Conservation (phyloP, 2,329 filamentous ascomycete species). For the Sclerotinia borealis region DNA sequence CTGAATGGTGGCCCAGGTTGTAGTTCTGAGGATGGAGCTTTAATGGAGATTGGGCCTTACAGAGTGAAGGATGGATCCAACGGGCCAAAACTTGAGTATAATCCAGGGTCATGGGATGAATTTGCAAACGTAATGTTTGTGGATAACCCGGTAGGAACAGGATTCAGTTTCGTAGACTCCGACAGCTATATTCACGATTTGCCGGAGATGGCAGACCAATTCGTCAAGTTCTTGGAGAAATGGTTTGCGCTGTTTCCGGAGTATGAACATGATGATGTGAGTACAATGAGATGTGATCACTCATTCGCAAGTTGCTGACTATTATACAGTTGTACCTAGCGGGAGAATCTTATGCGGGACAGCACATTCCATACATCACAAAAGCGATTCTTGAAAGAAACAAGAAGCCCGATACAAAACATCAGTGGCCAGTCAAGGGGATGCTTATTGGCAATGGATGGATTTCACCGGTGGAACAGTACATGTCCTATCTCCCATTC, state of each 20-base stretch:
- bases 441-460: constrained; percentile 95
- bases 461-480: constrained; percentile 88
- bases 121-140: constrained; percentile 96
- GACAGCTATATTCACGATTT: constrained; percentile 82
- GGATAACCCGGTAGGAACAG: constrained; percentile 93
- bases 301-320: constrained; percentile 21
- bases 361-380: constrained; percentile 97
- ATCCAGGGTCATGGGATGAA: constrained; percentile 97
- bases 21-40: constrained; percentile 90
- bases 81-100: constrained; percentile 56
- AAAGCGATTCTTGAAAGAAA: constrained; percentile 85
- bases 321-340: constrained; percentile 73
- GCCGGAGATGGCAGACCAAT: constrained; percentile 82
- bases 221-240: constrained; percentile 82
- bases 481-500: constrained; percentile 77
- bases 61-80: constrained; percentile 65
- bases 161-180: constrained; percentile 91
- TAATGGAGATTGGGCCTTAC: constrained; percentile 89
- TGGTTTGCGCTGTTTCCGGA: constrained; percentile 89
- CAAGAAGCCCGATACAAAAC: constrained; percentile 44
- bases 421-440: constrained; percentile 72
- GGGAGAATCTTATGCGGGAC: constrained; percentile 93
- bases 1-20: constrained; percentile 95
- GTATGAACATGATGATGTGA: constrained; percentile 84
- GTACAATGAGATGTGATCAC: constrained; percentile 34